These are phyloP conservation scores for Dysphania ambrosioides DNA, from an alignment of 148 eudicot species.

Conservation along the genomic window DNA sequence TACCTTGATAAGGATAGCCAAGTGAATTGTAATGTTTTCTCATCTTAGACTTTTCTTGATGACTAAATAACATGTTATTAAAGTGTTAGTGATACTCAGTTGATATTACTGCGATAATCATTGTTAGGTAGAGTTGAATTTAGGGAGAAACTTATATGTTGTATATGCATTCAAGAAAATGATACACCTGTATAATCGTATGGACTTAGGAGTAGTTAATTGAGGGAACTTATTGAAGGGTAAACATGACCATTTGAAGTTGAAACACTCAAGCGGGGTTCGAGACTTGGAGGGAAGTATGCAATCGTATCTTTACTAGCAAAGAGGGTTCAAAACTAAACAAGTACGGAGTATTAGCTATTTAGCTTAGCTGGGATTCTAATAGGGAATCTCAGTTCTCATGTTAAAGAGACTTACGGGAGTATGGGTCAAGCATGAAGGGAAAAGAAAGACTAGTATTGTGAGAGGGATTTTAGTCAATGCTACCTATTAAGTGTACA, in stretches of 20 bases:
- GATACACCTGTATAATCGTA: background rate
- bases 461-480: background rate
- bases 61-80: background rate
- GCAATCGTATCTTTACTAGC: background rate
- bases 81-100: background rate
- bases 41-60: background rate
- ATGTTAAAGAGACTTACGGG: no score
- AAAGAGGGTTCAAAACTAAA: background rate
- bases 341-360: background rate
- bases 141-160: background rate
- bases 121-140: background rate
- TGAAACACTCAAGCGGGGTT: background rate
- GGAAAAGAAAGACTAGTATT: background rate
- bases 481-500: background rate
- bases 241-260: background rate
- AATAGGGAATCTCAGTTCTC: no score
- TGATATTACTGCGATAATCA: background rate
- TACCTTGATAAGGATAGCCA: background rate
- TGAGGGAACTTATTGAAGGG: background rate
- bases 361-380: background rate
- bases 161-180: background rate
- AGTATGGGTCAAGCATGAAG: background rate
- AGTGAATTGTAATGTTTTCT: background rate
- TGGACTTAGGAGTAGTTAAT: no score
- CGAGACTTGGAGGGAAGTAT: no score